Conservation (phyloP, 73 alveolate genomes). For the Uronychia binucleata region DNA sequence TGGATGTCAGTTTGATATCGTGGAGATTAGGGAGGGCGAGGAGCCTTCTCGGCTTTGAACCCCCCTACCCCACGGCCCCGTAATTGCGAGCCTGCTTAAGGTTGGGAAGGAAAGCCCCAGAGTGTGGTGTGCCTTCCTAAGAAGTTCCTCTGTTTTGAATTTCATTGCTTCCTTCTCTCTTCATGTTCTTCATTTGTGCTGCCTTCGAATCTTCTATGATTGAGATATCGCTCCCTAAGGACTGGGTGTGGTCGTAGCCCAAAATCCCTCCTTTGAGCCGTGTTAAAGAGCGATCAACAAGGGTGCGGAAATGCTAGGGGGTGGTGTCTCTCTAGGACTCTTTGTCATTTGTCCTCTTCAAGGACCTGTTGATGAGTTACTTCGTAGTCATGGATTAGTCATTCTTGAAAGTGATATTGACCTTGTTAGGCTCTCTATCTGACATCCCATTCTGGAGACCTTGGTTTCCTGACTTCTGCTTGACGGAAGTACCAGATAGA, state of each 20-base stretch:
- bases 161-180: not conserved
- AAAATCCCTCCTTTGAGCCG: not conserved
- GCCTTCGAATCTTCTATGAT: not conserved
- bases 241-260: not conserved
- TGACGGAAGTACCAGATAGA: not conserved
- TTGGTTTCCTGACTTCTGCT: not conserved
- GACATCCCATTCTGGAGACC: not conserved
- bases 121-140: not conserved
- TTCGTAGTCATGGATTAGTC: not conserved
- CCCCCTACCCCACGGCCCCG: not conserved
- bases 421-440: not conserved
- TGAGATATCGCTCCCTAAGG: not conserved
- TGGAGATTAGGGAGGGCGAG: not conserved
- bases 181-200: too few relatives aligned
- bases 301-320: not conserved
- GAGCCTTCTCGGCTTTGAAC: not conserved
- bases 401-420: not conserved
- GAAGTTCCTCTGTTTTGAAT: not conserved
- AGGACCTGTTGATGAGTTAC: not conserved
- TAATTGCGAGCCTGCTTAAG: not conserved
- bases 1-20: not conserved
- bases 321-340: not conserved
- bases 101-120: not conserved
- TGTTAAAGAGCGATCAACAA: not conserved
- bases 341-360: not conserved